A percentile compares a stretch with the other conserved stretches of the same genome.
Conservation (phyloP, 805 yeast genomes). For the Schwanniomyces occidentalis region DNA sequence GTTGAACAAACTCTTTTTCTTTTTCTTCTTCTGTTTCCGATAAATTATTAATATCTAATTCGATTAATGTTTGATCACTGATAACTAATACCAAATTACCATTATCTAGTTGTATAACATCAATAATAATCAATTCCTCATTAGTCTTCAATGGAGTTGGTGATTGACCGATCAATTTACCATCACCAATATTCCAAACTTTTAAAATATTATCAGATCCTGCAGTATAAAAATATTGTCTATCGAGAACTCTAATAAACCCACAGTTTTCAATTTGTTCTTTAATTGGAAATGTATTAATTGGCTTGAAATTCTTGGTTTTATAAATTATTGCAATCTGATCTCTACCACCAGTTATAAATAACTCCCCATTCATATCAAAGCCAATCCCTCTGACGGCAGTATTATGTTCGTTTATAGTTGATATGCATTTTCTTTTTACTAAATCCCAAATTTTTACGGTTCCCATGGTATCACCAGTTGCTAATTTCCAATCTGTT, state of each 20-base stretch:
- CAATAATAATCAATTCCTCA: constrained; percentile 74
- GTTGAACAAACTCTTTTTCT: constrained; percentile 16
- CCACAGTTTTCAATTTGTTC: constrained; percentile 76
- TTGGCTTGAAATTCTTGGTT: constrained; percentile 51
- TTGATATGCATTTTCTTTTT: constrained; percentile 65
- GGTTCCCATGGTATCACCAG: constrained; percentile 63
- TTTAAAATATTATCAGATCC: constrained; percentile 75
- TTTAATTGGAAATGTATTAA: constrained; percentile 67
- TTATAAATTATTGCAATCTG: constrained; percentile 65
- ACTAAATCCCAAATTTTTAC: constrained; percentile 65
- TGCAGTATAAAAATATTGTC: constrained; percentile 60
- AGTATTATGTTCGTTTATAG: constrained; percentile 71
- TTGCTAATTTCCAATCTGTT: constrained; percentile 71
- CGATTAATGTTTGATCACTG: constrained; percentile 82
- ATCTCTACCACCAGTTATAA: constrained; percentile 90
- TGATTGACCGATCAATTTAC: constrained; percentile 46
- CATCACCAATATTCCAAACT: constrained; percentile 59
- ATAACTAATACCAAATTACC: constrained; percentile 49
- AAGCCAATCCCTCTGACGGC: constrained; percentile 87
- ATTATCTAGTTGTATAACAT: constrained; percentile 46
- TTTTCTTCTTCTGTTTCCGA: constrained; percentile 10
- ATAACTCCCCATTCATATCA: constrained; percentile 46
- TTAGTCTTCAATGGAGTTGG: constrained; percentile 52
- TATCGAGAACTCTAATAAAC: constrained; percentile 35
- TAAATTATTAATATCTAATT: constrained; percentile 37